phyloP scores from a whole-genome alignment of 331 rosid species.

The Pyrus hybrid region DNA sequence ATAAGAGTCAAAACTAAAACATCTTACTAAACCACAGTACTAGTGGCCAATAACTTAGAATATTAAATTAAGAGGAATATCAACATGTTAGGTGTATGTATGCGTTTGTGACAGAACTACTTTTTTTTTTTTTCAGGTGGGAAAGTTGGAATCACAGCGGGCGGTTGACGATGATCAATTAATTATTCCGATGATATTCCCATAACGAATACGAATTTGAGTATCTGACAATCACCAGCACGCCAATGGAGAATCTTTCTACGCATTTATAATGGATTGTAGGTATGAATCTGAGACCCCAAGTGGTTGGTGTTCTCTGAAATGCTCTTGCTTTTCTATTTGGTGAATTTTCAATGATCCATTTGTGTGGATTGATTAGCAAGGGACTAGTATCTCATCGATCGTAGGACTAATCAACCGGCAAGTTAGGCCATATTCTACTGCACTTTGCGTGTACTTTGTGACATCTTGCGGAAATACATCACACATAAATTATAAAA shows the following conservation, averaged over 20 bases:
- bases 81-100: neutral
- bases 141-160: neutral
- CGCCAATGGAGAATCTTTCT: neutral
- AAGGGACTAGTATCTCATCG: conserved; percentile 8
- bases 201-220: neutral
- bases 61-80: neutral
- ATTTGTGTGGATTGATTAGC: neutral
- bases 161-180: neutral
- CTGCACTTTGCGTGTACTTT: conserved; percentile 22
- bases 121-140: neutral
- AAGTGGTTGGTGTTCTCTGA: conserved; percentile 5
- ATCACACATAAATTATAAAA: neutral
- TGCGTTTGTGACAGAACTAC: neutral
- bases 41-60: neutral
- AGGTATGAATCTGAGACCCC: neutral
- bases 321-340: neutral
- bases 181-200: neutral
- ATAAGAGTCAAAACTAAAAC: no score
- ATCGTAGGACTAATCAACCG: conserved; percentile 1
- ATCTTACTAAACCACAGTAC: no score
- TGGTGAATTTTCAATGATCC: neutral
- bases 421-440: conserved; percentile 7
- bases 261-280: neutral
- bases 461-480: conserved; percentile 9
- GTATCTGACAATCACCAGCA: neutral